Conservation (phyloP, 1,139 yeast species). For the Candida tropicalis region DNA sequence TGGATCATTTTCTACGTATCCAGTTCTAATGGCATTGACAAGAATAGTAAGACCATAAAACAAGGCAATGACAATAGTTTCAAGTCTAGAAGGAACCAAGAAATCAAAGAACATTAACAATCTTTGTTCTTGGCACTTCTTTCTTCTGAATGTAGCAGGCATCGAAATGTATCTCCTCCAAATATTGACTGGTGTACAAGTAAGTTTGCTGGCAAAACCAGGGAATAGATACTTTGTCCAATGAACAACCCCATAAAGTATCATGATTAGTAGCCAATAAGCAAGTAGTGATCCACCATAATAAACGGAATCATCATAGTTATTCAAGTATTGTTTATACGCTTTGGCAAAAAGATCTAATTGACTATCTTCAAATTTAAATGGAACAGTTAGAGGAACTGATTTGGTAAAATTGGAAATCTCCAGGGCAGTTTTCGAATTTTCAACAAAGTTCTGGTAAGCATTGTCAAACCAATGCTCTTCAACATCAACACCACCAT, state of each 20-base stretch:
- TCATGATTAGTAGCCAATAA: conserved; percentile 49
- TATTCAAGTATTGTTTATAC: conserved; percentile 33
- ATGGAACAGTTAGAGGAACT: conserved; percentile 25
- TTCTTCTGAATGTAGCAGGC: conserved; percentile 30
- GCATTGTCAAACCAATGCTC: conserved; percentile 21
- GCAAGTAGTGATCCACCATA: conserved; percentile 53
- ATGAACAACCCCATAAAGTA: conserved; percentile 42
- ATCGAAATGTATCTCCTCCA: conserved; percentile 31
- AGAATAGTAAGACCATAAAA: conserved; percentile 51
- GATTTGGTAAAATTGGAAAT: conserved; percentile 26
- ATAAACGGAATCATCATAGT: conserved; percentile 41
- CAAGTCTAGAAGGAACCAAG: conserved; percentile 30
- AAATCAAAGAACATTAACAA: conserved; percentile 22
- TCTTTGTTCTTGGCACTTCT: conserved; percentile 25
- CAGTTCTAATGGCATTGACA: conserved; percentile 28
- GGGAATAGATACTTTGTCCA: conserved; percentile 39
- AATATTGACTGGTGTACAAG: conserved; percentile 25
- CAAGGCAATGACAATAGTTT: conserved; percentile 24
- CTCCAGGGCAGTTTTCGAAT: conserved; percentile 23
- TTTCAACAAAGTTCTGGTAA: conserved; percentile 18
- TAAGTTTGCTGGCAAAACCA: conserved; percentile 21
- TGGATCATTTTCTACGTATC: conserved; percentile 27
- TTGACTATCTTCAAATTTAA: conserved; percentile 19
- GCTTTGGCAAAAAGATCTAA: conserved; percentile 20
- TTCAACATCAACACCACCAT: conserved; percentile 17